Conservation (phyloP, 2,329 filamentous ascomycete genomes). For the Endothia cerciana region DNA sequence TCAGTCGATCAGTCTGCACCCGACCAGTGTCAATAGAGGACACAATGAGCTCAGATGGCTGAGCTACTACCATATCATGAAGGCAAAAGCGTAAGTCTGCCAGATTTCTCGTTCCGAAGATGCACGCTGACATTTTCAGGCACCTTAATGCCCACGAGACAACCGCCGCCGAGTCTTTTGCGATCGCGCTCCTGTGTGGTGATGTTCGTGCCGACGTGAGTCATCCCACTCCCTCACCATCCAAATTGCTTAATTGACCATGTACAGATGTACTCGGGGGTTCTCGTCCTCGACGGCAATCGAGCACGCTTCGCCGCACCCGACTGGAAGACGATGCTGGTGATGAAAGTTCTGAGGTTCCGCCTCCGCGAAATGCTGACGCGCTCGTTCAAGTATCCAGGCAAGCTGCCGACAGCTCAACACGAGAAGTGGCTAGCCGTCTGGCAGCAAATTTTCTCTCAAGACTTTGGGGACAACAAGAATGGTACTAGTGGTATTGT, state of each 20-base stretch:
- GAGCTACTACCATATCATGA: conserved; percentile 97
- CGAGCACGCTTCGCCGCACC: conserved; percentile 79
- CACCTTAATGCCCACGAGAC: conserved; percentile 92
- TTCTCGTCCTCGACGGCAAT: conserved; percentile 86
- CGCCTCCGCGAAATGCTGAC: conserved; percentile 77
- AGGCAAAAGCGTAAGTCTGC: conserved; percentile 71
- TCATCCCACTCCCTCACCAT: conserved; percentile 11
- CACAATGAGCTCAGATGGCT: conserved; percentile 74
- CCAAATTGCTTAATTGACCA: conserved; percentile 10
- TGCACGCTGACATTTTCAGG: conserved; percentile 43
- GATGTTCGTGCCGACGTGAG: conserved; percentile 84
- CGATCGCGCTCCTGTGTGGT: conserved; percentile 82
- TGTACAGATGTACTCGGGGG: conserved; percentile 77
- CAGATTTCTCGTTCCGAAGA: neutral
- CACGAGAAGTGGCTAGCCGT: conserved; percentile 76
- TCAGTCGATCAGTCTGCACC: conserved; percentile 84
- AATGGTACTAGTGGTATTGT: neutral
- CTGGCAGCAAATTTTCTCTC: conserved; percentile 71
- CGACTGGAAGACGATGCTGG: conserved; percentile 90
- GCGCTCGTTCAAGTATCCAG: conserved; percentile 69
- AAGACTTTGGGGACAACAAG: conserved; percentile 45
- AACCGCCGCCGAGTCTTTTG: conserved; percentile 77
- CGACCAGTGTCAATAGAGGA: conserved; percentile 85
- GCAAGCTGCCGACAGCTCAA: conserved; percentile 64
- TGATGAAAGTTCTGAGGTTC: conserved; percentile 78